A percentile compares a stretch with the other conserved stretches of the same genome.
Conservation (phyloP, 1,284 basidiomycete genomes). For the Cryptococcus floricola region DNA sequence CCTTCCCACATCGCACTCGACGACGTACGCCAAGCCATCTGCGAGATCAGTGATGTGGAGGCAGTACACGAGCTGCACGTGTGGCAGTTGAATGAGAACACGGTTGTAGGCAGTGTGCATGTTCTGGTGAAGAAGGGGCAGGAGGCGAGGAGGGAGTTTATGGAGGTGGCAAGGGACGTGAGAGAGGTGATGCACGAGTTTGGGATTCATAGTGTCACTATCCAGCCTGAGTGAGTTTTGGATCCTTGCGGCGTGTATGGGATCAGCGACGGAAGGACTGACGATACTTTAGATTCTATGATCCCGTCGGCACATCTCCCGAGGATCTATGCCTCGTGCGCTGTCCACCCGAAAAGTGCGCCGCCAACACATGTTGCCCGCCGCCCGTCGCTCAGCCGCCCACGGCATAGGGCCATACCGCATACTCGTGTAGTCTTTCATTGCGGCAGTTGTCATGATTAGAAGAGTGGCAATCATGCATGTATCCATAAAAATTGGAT, state of each 20-base stretch:
- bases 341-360: conserved; percentile 49
- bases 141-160: conserved; percentile 64
- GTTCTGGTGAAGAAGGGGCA: conserved; percentile 68
- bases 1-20: conserved; percentile 85
- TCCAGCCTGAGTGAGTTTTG: conserved; percentile 55
- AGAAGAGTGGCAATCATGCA: no score
- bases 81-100: conserved; percentile 87
- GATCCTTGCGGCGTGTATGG: not conserved
- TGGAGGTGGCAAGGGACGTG: conserved; percentile 81
- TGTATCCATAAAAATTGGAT: no score
- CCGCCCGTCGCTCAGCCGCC: conserved; percentile 10
- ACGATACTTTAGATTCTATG: conserved; percentile 15
- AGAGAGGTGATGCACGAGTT: conserved; percentile 77
- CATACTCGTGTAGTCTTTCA: no score
- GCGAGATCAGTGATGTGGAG: conserved; percentile 77
- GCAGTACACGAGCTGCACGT: conserved; percentile 94
- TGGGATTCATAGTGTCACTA: conserved; percentile 91
- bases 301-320: conserved; percentile 1
- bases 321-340: conserved; percentile 42
- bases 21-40: conserved; percentile 73
- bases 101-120: conserved; percentile 93
- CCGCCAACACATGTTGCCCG: conserved; percentile 48
- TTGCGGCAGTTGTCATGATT: no score
- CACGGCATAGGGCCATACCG: no score
- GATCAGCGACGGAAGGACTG: not conserved